These are phyloP conservation scores for Venturia aucupariae DNA, from an alignment of 2,329 filamentous ascomycete species.

Conservation along the genomic window DNA sequence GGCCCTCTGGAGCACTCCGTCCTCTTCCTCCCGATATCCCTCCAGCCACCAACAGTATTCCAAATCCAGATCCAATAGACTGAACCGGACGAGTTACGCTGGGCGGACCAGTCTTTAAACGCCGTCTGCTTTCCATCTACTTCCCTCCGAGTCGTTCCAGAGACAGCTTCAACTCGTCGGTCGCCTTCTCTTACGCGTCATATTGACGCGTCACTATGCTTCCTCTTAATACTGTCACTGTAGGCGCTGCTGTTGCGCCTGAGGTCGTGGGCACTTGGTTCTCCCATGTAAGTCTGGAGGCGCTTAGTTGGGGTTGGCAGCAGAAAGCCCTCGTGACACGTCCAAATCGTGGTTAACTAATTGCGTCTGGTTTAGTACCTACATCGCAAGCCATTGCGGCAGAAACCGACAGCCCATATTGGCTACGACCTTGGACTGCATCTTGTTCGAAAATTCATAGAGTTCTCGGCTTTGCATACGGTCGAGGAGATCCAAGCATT, in stretches of 20 bases:
- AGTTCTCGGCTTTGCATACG: conserved; percentile 77
- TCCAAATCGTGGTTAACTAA: neutral
- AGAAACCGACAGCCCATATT: conserved; percentile 81
- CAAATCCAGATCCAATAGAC: neutral
- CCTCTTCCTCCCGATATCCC: neutral
- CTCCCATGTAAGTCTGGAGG: conserved; percentile 45
- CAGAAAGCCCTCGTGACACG: neutral
- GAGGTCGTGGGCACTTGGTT: conserved; percentile 80
- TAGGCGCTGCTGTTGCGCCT: conserved; percentile 77
- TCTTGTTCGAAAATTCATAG: conserved; percentile 76
- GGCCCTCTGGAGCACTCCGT: neutral
- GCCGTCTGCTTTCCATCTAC: neutral
- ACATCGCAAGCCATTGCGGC: conserved; percentile 61
- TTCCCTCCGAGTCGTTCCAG: neutral
- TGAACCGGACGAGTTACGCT: neutral
- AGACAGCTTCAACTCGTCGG: neutral
- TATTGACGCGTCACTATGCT: neutral
- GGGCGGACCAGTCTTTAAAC: neutral
- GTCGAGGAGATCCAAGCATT: conserved; percentile 92
- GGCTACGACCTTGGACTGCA: conserved; percentile 90
- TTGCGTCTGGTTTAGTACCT: conserved; percentile 56
- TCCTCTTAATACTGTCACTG: conserved; percentile 65
- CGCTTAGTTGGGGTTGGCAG: conserved; percentile 37
- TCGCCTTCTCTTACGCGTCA: neutral
- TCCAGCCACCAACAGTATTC: neutral